Base-by-base conservation (phyloP, 73 alveolate genomes). In the Paramecium biaurelia region DNA sequence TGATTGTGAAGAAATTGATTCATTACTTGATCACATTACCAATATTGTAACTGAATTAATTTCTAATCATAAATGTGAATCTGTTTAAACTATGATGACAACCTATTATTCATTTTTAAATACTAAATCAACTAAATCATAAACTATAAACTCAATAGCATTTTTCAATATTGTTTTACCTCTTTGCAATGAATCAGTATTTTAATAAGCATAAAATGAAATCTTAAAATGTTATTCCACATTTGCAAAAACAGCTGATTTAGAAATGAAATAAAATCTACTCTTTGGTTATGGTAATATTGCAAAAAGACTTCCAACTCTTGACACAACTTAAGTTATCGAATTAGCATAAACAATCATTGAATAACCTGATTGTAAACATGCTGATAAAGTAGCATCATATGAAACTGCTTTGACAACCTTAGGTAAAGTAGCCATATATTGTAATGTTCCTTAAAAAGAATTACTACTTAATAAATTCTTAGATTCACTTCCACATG, bases 361-460 rank as follows among this genome's bases (percentile, higher is more conserved):
- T 20, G 72, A 41, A 11, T 24, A 45, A 18, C 74, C 70, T 20
- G 90, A 79, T 42, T 43, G 70, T 45, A 79, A 79, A 20, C 42
- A 41, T 24, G 30, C 21, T 43, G 90, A 79, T 79, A 41, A 79
- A 43, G 70, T 79, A 1, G 90, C 76, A 9, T 41, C 90, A 2
- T 79, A 79, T 79, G 90, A 79, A 79, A 79, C 90, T 14, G 90
- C 90, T 14, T 79, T 79, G 49, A 79, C 90, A 11, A 79, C 90
- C 47, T n/a, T 79, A 11, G 90, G 90, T 42, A 79, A 79, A 41
- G 32, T 79, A 9, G 41, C 63, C 4, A 79, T 79, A 76, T 79
- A 43, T 79, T 79, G 74, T 12, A 79, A 41, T 43, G 23, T 43
- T 47, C 76, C 90, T 24, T 43, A 79, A 24, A 43, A 34, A 41